Evolutionary conservation across 2,329 filamentous ascomycete genomes (phyloP), one percentile per base, ranked within the genome.

Genomic region (Penicillium concentricum): DNA sequence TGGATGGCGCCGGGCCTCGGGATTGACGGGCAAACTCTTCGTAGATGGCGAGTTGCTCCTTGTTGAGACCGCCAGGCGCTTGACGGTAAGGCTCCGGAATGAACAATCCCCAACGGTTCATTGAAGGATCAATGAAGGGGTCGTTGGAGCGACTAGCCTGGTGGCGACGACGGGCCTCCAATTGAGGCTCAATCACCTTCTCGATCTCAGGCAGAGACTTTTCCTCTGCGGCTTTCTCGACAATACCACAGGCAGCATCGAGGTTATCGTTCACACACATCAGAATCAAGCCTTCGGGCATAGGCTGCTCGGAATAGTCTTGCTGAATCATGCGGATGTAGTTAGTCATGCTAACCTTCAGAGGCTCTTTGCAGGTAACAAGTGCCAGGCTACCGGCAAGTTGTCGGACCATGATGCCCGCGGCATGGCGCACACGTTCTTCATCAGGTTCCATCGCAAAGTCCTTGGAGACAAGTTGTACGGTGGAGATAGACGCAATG

Each of bases 221-320:
- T 68, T 96, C 90, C 72, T 97, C 93, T 3, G 94, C 95, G 51
- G 94, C 92, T 74, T 94, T 92, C 75, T 99, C 94, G 44, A 99
- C 95, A 61, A 97, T 90, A 66, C 85, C 89, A 70, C 94, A 97
- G 45, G 95, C 93, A 39, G 92, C 83, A 66, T 99, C 94, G 30
- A 99, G 83, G 72, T 99, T 99, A 63, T 95, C 93, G 73, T 97
- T 99, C 59, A 99, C 93, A 74, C 95, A 97, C 91, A 99, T 97
- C 55, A 97, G 85, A 59, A 99, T 94, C 32, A 94, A 90, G 7
- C 94, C 94, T 76, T 99, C 94, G 0, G 94, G 91, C 60, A 99
- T 83, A 16, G 90, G 90, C 66, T 88, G 85, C 51, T 86, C 82
- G 2, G 82, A 82, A 39, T 84, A 77, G 49, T 84, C 83, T 56